Base-by-base conservation (phyloP, 352 stramenopile genomes). In the Pythium coloratum region DNA sequence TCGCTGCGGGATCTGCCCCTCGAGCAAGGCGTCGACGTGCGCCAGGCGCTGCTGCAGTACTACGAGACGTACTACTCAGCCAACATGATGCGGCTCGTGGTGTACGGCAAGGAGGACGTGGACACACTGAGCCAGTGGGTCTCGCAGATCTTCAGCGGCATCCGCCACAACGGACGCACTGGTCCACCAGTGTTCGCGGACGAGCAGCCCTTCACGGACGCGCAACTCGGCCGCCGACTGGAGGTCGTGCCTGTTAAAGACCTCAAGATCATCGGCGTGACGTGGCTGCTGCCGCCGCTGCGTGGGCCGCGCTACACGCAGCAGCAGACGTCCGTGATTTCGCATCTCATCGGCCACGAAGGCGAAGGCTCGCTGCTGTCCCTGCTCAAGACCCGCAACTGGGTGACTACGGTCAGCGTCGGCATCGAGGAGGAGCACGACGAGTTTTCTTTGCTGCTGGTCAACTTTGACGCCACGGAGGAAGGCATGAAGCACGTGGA, bases 331-430 rank as follows among this genome's bases (percentile, higher is more conserved):
- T 76, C 72, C 28, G 90, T 94, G 67, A 64, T 97, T 9, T 67
- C 75, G 36, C 82, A 94, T 63, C 62, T 98, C 3, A 66, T 97
- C 16, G 92, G 92, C 14, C 87, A 97, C 72, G 92, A 98, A 79
- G 86, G 80, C 42, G 59, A 53, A 36, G 85, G 86, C 33, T 97
- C 88, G 9, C 78, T 98, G 51, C 66, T 97, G 18, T 89, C 87
- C 8, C 82, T 92, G 66, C 72, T 97, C 20, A 96, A 96, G 70
- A 55, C 62, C n/a, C 30, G 44, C 13, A 66, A 71, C 20, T 74
- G 68, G 55, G 70, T 71, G 20, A 53, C 80, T 82, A 65, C 77
- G 70, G n/a, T 76, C 55, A 66, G 51, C n/a, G 62, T 63, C 16
- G 72, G 69, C 46, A 38, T 73, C 42, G 68, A 73, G 8, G 66